Percentiles rank a stretch among this genome's conserved stretches.
These are phyloP conservation scores for Fusarium sp. DNA, from an alignment of 2,329 filamentous ascomycete species.

Conservation along the genomic window DNA sequence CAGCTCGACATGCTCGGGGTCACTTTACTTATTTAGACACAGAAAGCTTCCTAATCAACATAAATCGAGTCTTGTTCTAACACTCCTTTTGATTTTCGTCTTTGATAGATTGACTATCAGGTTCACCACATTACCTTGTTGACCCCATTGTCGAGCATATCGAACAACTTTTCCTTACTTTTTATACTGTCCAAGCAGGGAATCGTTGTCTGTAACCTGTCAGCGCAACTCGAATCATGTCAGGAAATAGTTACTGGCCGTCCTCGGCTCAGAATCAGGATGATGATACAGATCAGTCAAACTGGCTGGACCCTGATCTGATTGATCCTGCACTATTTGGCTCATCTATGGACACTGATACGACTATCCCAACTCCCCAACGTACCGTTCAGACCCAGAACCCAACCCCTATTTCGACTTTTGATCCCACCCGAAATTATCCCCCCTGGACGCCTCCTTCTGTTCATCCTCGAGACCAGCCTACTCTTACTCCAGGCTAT, in stretches of 20 bases:
- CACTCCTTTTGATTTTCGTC: neutral
- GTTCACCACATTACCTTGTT: neutral
- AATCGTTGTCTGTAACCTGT: neutral
- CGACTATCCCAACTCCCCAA: neutral
- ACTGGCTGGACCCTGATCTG: neutral
- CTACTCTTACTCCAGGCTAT: neutral
- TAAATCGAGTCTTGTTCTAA: neutral
- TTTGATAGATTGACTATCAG: slow-evolving; percentile 2
- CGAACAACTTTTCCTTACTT: neutral
- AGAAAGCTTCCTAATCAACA: neutral
- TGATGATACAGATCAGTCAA: neutral
- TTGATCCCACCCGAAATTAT: neutral
- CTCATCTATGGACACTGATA: neutral
- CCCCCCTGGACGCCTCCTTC: neutral
- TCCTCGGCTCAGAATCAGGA: neutral
- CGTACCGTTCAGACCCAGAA: neutral
- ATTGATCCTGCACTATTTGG: neutral
- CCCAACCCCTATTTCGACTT: neutral
- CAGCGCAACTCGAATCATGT: neutral
- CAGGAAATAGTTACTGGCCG: neutral
- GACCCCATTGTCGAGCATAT: neutral
- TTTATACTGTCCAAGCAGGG: neutral
- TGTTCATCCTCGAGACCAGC: neutral
- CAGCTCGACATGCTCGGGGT: neutral
- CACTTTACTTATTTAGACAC: neutral